These are phyloP conservation scores for Gonium pectorale DNA, from an alignment of 139 green algal species.

Conservation along the genomic window DNA sequence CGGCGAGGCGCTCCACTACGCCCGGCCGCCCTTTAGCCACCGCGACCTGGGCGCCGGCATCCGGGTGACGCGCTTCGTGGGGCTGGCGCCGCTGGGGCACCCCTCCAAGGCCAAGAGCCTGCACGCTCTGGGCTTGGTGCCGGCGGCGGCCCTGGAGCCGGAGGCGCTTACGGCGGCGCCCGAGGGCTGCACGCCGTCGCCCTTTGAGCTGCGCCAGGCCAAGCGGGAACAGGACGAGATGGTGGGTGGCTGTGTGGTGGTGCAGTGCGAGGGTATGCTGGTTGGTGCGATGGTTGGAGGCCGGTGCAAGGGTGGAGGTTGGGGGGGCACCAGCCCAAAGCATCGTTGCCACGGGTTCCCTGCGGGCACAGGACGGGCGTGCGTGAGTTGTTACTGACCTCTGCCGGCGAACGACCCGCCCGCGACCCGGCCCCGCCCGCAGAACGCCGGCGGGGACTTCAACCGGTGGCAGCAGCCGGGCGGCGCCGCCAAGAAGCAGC, in stretches of 20 bases:
- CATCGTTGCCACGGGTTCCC: too few relatives aligned
- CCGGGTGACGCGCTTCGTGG: conserved; percentile 91
- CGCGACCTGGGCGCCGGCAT: conserved; percentile 78
- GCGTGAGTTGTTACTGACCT: too few relatives aligned
- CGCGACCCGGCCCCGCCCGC: background rate
- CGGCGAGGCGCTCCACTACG: conserved; percentile 25
- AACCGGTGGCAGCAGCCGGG: conserved; percentile 61
- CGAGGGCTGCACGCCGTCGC: conserved; percentile 67
- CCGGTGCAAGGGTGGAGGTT: too few relatives aligned
- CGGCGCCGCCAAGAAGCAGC: conserved; percentile 48
- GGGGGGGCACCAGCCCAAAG: too few relatives aligned
- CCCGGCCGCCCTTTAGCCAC: conserved; percentile 87
- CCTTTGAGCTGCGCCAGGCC: conserved; percentile 59
- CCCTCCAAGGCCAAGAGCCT: conserved; percentile 60
- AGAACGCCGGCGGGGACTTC: conserved; percentile 15
- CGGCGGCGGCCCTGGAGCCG: conserved; percentile 70
- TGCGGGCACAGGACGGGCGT: too few relatives aligned
- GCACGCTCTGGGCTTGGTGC: conserved; percentile 85
- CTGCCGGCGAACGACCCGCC: background rate
- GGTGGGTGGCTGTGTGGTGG: conserved; percentile 19
- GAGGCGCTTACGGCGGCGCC: conserved; percentile 68
- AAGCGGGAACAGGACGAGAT: conserved; percentile 44
- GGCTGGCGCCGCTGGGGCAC: conserved; percentile 70
- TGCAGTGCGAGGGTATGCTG: too few relatives aligned
- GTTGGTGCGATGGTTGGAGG: too few relatives aligned